A percentile compares a stretch with the other conserved stretches of the same genome.
phyloP scores from a whole-genome alignment of 495 filamentous ascomycete genomes.

The Annulohypoxylon moriforme region DNA sequence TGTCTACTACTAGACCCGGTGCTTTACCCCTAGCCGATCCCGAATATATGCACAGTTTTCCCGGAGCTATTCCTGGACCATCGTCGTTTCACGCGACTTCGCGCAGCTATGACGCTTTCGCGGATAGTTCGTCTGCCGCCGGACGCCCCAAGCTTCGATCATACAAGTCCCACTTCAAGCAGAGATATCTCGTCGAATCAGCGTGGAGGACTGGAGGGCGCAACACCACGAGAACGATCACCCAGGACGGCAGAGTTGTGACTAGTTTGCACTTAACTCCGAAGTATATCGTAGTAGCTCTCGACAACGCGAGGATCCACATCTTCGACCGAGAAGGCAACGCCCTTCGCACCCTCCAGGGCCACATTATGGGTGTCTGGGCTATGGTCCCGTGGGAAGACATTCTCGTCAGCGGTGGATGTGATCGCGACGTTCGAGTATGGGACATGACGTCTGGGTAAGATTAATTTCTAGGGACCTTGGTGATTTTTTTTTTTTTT shows the following conservation, averaged over 20 bases:
- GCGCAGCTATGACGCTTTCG: conserved; percentile 54
- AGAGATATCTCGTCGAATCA: conserved; percentile 94
- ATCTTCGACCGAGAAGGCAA: conserved; percentile 94
- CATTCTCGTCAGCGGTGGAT: conserved; percentile 93
- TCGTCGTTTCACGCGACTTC: conserved; percentile 47
- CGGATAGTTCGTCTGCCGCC: conserved; percentile 31
- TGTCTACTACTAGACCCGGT: conserved; percentile 41
- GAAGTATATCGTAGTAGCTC: conserved; percentile 95
- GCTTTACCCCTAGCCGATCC: conserved; percentile 43
- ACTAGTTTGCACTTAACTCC: conserved; percentile 93
- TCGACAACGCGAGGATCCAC: conserved; percentile 98
- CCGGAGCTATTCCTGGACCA: conserved; percentile 50
- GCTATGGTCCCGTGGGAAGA: conserved; percentile 99
- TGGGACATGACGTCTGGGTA: conserved; percentile 98
- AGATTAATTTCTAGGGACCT: conserved; percentile 45
- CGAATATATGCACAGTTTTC: conserved; percentile 51
- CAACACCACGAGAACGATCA: conserved; percentile 83
- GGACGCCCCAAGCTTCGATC: conserved; percentile 65
- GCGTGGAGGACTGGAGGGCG: conserved; percentile 92
- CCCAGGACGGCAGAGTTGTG: conserved; percentile 94
- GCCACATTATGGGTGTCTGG: conserved; percentile 99
- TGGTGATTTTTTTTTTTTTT: not conserved
- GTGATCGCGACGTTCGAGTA: conserved; percentile 94
- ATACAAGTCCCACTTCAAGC: conserved; percentile 97
- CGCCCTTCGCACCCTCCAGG: conserved; percentile 86